Conservation (phyloP, 192 early-diverging fungal genomes). For the Geranomyces michiganensis region DNA sequence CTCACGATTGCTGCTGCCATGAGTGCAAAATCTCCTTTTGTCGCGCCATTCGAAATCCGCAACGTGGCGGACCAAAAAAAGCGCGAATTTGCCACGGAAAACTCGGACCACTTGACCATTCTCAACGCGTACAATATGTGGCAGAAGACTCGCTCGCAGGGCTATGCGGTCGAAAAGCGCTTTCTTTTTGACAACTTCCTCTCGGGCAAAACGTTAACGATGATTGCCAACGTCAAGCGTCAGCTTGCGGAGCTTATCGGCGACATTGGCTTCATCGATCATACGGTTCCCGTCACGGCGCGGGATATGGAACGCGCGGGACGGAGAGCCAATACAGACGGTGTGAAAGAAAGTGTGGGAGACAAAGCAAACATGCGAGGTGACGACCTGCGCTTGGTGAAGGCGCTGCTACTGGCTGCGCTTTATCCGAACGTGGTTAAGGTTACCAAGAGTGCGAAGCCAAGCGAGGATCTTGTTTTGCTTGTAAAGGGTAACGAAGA, state of each 20-base stretch:
- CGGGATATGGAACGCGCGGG: constrained; percentile 42
- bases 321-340: constrained; percentile 32
- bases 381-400: constrained; percentile 41
- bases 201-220: constrained; percentile 34
- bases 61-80: constrained; percentile 45
- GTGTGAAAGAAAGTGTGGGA: constrained; percentile 37
- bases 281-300: background rate
- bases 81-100: constrained; percentile 37
- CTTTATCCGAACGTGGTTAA: constrained; percentile 58
- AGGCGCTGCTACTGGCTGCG: constrained; percentile 38
- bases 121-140: constrained; percentile 50
- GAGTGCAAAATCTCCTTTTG: constrained; percentile 49
- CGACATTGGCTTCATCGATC: constrained; percentile 47
- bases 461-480: constrained; percentile 44
- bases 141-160: constrained; percentile 19
- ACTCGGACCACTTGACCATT: constrained; percentile 50
- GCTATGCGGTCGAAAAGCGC: constrained; percentile 31
- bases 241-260: constrained; percentile 48
- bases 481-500: constrained; percentile 36
- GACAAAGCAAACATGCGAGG: constrained; percentile 7
- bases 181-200: constrained; percentile 50
- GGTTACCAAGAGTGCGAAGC: constrained; percentile 62
- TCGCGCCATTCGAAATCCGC: constrained; percentile 54
- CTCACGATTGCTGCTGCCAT: constrained; percentile 53
- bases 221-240: constrained; percentile 48